These are phyloP conservation scores for Metschnikowia santaceciliae DNA, from an alignment of 805 yeast genomes.

Conservation along the genomic window DNA sequence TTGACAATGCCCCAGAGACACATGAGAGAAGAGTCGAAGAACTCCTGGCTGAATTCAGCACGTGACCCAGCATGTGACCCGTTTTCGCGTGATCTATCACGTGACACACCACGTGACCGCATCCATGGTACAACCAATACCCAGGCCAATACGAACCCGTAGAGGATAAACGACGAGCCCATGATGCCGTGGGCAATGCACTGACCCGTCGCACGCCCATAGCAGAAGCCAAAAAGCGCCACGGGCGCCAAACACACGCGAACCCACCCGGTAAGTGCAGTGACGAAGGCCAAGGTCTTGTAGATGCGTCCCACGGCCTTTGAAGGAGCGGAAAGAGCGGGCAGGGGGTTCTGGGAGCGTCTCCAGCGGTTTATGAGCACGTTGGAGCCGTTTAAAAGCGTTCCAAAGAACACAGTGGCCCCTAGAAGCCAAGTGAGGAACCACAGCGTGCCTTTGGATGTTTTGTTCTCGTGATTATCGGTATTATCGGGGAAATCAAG, in stretches of 20 bases:
- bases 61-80: not conserved
- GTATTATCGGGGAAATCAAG: conserved; percentile 58
- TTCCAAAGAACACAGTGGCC: conserved; percentile 50
- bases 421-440: conserved; percentile 48
- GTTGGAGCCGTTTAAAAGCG: conserved; percentile 51
- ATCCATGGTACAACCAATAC: conserved; percentile 76
- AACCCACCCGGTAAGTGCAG: conserved; percentile 67
- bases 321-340: conserved; percentile 1
- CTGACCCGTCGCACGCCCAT: conserved; percentile 81
- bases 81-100: not conserved
- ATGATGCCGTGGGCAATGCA: conserved; percentile 96
- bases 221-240: conserved; percentile 84
- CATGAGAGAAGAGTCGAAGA: conserved; percentile 76
- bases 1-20: conserved; percentile 89
- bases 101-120: conserved; percentile 23
- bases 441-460: conserved; percentile 69
- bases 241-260: conserved; percentile 77
- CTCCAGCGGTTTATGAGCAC: conserved; percentile 29
- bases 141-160: conserved; percentile 67
- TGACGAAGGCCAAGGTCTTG: conserved; percentile 44
- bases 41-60: conserved; percentile 60
- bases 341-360: not conserved
- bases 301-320: conserved; percentile 23
- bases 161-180: conserved; percentile 84
- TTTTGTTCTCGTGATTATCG: conserved; percentile 61